Conservation (phyloP, 805 yeast species). For the Candida stauntonica region DNA sequence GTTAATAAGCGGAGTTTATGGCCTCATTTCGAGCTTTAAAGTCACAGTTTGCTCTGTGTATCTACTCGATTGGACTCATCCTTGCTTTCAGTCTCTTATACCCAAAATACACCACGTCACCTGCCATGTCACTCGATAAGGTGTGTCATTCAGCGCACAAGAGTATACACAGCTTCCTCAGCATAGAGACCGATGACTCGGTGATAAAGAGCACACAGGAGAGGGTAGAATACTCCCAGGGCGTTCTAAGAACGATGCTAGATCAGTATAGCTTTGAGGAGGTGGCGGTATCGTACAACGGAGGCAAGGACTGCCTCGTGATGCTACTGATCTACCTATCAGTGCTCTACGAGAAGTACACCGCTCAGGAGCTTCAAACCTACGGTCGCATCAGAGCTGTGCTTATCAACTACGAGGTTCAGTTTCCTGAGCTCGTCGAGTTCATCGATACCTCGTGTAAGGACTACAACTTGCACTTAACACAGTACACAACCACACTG, state of each 20-base stretch:
- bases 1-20: too few species aligned
- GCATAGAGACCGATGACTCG: background rate
- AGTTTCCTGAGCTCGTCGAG: slow-evolving; percentile 64
- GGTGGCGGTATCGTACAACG: slow-evolving; percentile 83
- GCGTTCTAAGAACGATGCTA: slow-evolving; percentile 2
- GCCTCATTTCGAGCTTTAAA: too few species aligned
- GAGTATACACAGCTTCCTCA: slow-evolving; percentile 1
- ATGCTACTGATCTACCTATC: slow-evolving; percentile 74
- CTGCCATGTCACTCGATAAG: too few species aligned
- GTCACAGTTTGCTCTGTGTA: too few species aligned
- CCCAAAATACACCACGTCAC: too few species aligned
- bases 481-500: slow-evolving; percentile 38
- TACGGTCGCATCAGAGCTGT: slow-evolving; percentile 48
- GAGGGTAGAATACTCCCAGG: slow-evolving; percentile 1
- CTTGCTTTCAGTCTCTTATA: too few species aligned
- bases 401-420: slow-evolving; percentile 68
- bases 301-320: slow-evolving; percentile 95
- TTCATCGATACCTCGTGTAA: slow-evolving; percentile 57
- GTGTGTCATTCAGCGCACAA: slow-evolving; percentile 5
- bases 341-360: slow-evolving; percentile 34
- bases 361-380: slow-evolving; percentile 9
- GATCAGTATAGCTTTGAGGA: slow-evolving; percentile 31
- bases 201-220: slow-evolving; percentile 2
- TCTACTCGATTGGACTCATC: too few species aligned
- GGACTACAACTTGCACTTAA: slow-evolving; percentile 49